Percentiles rank a stretch among this genome's conserved stretches.
Conservation (phyloP, 306 rosid genomes). For the Malus fusca region DNA sequence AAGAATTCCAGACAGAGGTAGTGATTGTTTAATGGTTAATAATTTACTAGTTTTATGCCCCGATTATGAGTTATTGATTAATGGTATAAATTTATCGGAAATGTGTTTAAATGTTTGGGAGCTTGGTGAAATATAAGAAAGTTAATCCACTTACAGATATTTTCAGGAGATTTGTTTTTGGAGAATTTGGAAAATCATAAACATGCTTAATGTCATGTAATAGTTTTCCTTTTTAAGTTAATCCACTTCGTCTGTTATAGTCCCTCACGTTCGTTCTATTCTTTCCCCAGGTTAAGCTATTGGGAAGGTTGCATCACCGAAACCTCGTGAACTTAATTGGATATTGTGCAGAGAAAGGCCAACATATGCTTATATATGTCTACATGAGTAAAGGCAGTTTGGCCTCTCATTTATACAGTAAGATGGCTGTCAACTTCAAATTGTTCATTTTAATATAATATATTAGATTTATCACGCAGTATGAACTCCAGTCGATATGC, state of each 20-base stretch:
- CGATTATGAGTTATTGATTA: neutral
- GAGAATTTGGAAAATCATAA: neutral
- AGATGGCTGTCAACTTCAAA: conserved; percentile 28
- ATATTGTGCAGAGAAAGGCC: conserved; percentile 88
- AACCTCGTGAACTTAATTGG: conserved; percentile 92
- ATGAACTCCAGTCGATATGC: neutral
- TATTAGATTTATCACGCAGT: neutral
- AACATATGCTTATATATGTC: conserved; percentile 83
- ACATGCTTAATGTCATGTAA: neutral
- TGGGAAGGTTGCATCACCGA: conserved; percentile 95
- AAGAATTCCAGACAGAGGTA: conserved; percentile 97
- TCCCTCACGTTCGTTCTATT: neutral
- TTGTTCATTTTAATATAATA: neutral
- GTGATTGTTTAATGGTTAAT: neutral
- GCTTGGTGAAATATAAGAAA: neutral
- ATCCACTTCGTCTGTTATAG: conserved; percentile 6
- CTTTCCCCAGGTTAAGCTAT: conserved; percentile 63
- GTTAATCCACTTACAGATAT: neutral
- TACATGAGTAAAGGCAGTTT: conserved; percentile 89
- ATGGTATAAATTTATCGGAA: neutral
- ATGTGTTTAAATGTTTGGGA: neutral
- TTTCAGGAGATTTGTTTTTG: neutral
- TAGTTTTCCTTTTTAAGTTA: neutral
- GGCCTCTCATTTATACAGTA: conserved; percentile 93
- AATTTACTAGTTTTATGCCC: neutral